Percentiles rank a stretch among this genome's conserved stretches.
These are phyloP conservation scores for Spathaspora hagerdaliae DNA, from an alignment of 805 yeast species.

Conservation along the genomic window DNA sequence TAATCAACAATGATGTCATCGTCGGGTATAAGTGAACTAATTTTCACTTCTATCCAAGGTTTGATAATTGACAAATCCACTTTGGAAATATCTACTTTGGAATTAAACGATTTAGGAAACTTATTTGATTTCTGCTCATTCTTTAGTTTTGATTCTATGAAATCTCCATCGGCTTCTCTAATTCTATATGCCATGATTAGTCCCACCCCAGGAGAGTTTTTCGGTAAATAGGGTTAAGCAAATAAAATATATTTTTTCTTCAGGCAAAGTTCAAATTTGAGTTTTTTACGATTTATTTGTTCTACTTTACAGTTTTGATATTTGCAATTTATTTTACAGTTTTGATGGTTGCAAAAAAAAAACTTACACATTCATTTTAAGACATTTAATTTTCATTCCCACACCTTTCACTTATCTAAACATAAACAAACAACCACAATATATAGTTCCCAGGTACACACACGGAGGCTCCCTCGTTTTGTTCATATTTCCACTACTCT, in stretches of 20 bases:
- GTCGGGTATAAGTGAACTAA: slow-evolving; percentile 40
- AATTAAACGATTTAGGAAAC: slow-evolving; percentile 33
- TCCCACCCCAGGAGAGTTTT: too few species aligned
- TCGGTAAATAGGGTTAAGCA: too few species aligned
- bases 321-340: not conserved
- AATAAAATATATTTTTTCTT: too few species aligned
- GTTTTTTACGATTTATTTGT: not conserved
- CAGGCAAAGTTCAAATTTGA: too few species aligned
- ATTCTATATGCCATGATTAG: slow-evolving; percentile 15
- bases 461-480: too few species aligned
- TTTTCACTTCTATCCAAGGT: slow-evolving; percentile 33
- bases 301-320: not conserved
- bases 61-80: slow-evolving; percentile 37
- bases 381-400: not conserved
- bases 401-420: not conserved
- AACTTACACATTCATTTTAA: not conserved
- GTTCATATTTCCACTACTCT: too few species aligned
- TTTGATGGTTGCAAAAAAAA: slow-evolving; percentile 4
- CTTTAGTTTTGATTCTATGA: slow-evolving; percentile 6
- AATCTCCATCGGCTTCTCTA: slow-evolving; percentile 13
- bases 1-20: slow-evolving; percentile 50
- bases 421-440: not conserved
- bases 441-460: not conserved
- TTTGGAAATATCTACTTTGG: slow-evolving; percentile 24
- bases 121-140: slow-evolving; percentile 14